A percentile compares a stretch with the other conserved stretches of the same genome.
These are phyloP conservation scores for Prosopis cineraria DNA, from an alignment of 306 rosid genomes.

Conservation along the genomic window DNA sequence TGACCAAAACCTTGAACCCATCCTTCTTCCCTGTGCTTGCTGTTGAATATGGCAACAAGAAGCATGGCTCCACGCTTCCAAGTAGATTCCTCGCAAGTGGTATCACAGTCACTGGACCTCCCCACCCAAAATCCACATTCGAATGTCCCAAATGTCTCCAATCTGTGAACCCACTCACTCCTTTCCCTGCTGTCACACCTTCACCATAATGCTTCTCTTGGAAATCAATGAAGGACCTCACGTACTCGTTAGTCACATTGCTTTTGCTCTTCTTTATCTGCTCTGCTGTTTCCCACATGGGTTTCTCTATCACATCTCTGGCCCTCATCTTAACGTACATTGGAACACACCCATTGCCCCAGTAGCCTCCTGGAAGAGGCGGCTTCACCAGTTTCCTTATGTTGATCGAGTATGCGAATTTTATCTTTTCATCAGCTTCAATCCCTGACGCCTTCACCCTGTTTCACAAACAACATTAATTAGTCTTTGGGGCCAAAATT, in stretches of 20 bases:
- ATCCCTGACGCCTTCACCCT: slow-evolving; percentile 62
- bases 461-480: slow-evolving; percentile 13
- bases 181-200: slow-evolving; percentile 68
- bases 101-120: slow-evolving; percentile 85
- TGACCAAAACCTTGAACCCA: slow-evolving; percentile 73
- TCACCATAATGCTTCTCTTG: slow-evolving; percentile 63
- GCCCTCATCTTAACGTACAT: slow-evolving; percentile 66
- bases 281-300: slow-evolving; percentile 77
- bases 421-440: slow-evolving; percentile 53
- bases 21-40: slow-evolving; percentile 33
- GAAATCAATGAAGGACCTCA: slow-evolving; percentile 67
- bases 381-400: slow-evolving; percentile 62
- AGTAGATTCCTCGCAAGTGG: slow-evolving; percentile 70
- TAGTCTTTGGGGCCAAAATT: not conserved
- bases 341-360: slow-evolving; percentile 90
- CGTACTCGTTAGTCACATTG: slow-evolving; percentile 66
- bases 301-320: slow-evolving; percentile 50
- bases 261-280: slow-evolving; percentile 74
- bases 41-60: slow-evolving; percentile 73
- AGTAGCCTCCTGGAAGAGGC: slow-evolving; percentile 60
- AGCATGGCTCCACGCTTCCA: slow-evolving; percentile 86
- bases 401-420: slow-evolving; percentile 72
- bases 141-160: slow-evolving; percentile 91
- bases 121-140: slow-evolving; percentile 91
- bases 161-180: slow-evolving; percentile 87